Evolutionary conservation across 768 basidiomycete species (phyloP).

Genomic region (Leucocoprinus birnbaumii): DNA sequence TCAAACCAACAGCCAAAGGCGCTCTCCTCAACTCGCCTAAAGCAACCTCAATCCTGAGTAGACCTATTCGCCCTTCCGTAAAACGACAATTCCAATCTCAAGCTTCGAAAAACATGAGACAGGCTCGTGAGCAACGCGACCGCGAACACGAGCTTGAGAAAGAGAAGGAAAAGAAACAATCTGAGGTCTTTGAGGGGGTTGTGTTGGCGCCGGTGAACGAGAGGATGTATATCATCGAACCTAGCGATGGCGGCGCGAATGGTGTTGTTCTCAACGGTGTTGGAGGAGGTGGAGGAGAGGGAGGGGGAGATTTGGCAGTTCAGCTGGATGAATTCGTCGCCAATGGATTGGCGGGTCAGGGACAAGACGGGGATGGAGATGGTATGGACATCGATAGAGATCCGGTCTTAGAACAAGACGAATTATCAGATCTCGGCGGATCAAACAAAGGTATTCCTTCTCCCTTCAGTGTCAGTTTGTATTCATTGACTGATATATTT

Average conservation of each 20-base stretch:
- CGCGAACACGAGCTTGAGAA: not conserved
- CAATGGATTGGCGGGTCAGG: slow-evolving; percentile 1
- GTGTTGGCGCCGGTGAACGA: too few relatives aligned
- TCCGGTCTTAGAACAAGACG: slow-evolving; percentile 2
- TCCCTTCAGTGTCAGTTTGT: not conserved
- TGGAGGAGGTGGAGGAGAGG: too few relatives aligned
- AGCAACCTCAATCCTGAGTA: slow-evolving; percentile 1
- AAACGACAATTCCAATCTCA: not conserved
- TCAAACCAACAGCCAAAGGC: slow-evolving; percentile 3
- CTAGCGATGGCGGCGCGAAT: too few relatives aligned
- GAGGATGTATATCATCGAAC: not conserved
- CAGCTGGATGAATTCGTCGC: slow-evolving; percentile 11
- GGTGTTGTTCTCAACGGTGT: not conserved
- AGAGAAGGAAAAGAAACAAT: not conserved
- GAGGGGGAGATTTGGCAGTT: not conserved
- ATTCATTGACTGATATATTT: not conserved
- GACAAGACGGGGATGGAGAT: not conserved
- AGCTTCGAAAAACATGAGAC: too few relatives aligned
- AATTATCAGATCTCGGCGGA: slow-evolving; percentile 5
- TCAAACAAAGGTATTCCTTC: slow-evolving; percentile 4
- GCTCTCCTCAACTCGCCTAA: not conserved
- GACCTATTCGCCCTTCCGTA: not conserved
- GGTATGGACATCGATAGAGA: not conserved
- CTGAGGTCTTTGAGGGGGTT: slow-evolving; percentile 11
- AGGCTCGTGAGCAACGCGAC: too few relatives aligned